Percentiles rank a stretch among this genome's conserved stretches.
phyloP scores from a whole-genome alignment of 306 rosid genomes.

The Oemleria cerasiformis region DNA sequence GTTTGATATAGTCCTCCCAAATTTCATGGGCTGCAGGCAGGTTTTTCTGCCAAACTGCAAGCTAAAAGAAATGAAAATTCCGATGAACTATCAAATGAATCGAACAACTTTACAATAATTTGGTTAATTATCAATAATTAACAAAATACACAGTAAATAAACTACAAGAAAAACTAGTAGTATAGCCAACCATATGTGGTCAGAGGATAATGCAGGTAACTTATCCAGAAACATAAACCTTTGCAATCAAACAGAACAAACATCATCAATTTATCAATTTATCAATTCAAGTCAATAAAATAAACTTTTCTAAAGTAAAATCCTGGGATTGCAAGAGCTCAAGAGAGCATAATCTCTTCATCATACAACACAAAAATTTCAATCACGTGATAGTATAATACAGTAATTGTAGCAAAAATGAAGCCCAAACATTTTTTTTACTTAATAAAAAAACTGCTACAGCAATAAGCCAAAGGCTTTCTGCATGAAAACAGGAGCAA shows the following conservation, averaged over 20 bases:
- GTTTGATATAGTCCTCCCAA: conserved; percentile 62
- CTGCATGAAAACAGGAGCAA: conserved; percentile 14
- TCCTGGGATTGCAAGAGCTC: not conserved
- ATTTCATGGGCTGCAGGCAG: conserved; percentile 60
- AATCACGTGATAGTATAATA: not conserved
- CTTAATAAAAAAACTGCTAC: not conserved
- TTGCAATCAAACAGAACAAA: not conserved
- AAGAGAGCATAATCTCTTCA: not conserved
- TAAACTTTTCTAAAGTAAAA: not conserved
- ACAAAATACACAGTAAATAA: not conserved
- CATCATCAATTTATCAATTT: not conserved
- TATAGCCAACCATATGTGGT: not conserved
- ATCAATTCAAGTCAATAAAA: not conserved
- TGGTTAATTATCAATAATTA: not conserved
- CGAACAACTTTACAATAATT: not conserved
- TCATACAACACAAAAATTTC: not conserved
- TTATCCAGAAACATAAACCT: not conserved
- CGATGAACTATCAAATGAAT: conserved; percentile 7
- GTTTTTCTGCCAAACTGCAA: conserved; percentile 79
- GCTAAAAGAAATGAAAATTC: conserved; percentile 41
- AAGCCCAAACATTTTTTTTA: not conserved
- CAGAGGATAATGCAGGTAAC: not conserved
- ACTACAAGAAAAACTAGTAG: not conserved
- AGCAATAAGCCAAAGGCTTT: not conserved
- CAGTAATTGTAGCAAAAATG: not conserved